Conservation (phyloP, 2,329 filamentous ascomycete genomes). For the Domatiomyces globalis region DNA sequence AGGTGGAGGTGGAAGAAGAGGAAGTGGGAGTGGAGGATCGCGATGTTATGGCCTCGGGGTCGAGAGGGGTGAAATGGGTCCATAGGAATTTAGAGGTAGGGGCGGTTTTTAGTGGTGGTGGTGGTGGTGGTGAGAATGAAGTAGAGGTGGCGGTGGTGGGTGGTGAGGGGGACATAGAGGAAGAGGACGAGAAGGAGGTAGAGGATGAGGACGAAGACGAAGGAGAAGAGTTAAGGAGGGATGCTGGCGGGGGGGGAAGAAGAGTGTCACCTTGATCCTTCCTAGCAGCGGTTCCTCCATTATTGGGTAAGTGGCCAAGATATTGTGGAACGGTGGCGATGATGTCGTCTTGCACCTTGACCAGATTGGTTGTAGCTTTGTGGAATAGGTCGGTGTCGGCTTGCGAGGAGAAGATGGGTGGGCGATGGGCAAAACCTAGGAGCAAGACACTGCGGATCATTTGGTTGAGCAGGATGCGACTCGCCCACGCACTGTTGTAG, state of each 20-base stretch:
- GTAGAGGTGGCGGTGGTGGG: neutral
- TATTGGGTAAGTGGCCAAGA: slow-evolving; percentile 18
- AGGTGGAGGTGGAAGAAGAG: neutral
- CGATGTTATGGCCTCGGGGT: no score
- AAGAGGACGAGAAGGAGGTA: neutral
- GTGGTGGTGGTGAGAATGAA: neutral
- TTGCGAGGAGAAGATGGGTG: neutral
- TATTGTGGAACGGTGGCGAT: slow-evolving; percentile 26
- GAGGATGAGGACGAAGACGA: no score
- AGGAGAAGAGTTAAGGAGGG: no score
- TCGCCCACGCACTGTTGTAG: slow-evolving; percentile 48
- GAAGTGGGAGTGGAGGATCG: no score
- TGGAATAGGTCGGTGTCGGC: slow-evolving; percentile 20
- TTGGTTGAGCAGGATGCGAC: slow-evolving; percentile 40
- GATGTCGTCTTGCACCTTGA: slow-evolving; percentile 24
- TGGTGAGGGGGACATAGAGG: neutral
- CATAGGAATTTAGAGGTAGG: neutral
- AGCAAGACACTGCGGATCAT: slow-evolving; percentile 26
- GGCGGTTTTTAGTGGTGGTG: neutral
- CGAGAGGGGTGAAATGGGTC: neutral
- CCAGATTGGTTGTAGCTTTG: slow-evolving; percentile 19
- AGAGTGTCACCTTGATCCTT: no score
- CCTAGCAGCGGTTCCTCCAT: no score
- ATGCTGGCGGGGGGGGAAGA: no score
- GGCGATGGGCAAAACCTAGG: neutral